These are phyloP conservation scores for Salix dunnii DNA, from an alignment of 345 rosid genomes.

Conservation along the genomic window DNA sequence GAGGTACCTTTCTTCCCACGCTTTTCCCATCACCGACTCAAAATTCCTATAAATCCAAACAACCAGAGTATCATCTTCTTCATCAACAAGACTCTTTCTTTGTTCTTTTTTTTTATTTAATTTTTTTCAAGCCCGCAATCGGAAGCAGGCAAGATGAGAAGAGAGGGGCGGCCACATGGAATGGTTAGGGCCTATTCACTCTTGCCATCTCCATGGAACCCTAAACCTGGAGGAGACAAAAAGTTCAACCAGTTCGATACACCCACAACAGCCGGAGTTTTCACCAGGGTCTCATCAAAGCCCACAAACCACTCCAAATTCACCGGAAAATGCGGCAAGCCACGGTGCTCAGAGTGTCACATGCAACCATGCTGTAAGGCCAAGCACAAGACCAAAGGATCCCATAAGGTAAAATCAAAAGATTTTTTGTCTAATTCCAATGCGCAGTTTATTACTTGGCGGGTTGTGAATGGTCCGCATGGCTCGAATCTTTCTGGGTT, in stretches of 20 bases:
- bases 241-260: conserved; percentile 36
- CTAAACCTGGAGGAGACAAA: no score
- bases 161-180: conserved; percentile 71
- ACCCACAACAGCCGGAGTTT: conserved; percentile 38
- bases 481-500: conserved; percentile 32
- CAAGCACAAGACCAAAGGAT: conserved; percentile 56
- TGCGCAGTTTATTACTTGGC: conserved; percentile 38
- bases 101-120: no score
- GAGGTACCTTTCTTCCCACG: no score
- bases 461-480: conserved; percentile 31
- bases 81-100: no score
- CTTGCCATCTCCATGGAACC: conserved; percentile 37
- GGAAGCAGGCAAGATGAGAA: conserved; percentile 37
- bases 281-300: conserved; percentile 34
- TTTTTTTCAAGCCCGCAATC: neutral
- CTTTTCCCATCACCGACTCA: no score
- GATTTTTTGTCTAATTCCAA: conserved; percentile 29
- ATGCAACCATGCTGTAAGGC: conserved; percentile 46
- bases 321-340: conserved; percentile 51
- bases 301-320: conserved; percentile 74
- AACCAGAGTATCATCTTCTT: no score
- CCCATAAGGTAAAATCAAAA: conserved; percentile 46
- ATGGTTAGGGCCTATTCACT: conserved; percentile 49
- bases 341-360: conserved; percentile 43
- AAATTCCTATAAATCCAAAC: no score